phyloP scores from a whole-genome alignment of 2,329 filamentous ascomycete genomes.

The Talaromyces verruculosus region DNA sequence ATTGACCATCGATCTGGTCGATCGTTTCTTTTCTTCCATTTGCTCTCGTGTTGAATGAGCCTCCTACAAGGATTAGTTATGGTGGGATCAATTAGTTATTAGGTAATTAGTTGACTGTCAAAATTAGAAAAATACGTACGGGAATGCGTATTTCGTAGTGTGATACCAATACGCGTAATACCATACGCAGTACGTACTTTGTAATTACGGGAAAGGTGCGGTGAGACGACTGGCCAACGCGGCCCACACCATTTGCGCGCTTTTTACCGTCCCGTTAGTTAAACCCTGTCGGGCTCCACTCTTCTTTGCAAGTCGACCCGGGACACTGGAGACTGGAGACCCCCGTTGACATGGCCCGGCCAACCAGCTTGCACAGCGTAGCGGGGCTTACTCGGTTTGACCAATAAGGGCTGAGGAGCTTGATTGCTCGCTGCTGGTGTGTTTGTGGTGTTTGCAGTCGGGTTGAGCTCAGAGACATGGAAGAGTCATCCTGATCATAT shows the following conservation, averaged over 20 bases:
- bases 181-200: not conserved
- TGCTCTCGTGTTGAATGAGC: not conserved
- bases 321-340: conserved; percentile 12
- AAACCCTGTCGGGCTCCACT: conserved; percentile 9
- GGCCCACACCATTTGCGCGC: not conserved
- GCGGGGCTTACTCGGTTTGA: not conserved
- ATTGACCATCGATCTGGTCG: not conserved
- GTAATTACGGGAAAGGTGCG: conserved; percentile 2
- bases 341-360: not conserved
- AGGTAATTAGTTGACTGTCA: not conserved
- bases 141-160: not conserved
- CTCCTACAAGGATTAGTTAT: not conserved
- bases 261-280: not conserved
- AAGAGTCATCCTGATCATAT: not conserved
- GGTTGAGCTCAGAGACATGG: too few species aligned
- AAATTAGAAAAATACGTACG: not conserved
- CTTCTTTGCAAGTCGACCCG: conserved; percentile 16
- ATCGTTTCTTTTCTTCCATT: not conserved
- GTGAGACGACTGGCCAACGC: not conserved
- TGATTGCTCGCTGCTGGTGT: not conserved
- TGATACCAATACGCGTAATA: not conserved
- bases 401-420: not conserved
- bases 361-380: not conserved
- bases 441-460: not conserved
- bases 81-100: not conserved